Evolutionary conservation across 2,329 filamentous ascomycete genomes (phyloP).

Genomic region (Albophoma yamanashiensis): DNA sequence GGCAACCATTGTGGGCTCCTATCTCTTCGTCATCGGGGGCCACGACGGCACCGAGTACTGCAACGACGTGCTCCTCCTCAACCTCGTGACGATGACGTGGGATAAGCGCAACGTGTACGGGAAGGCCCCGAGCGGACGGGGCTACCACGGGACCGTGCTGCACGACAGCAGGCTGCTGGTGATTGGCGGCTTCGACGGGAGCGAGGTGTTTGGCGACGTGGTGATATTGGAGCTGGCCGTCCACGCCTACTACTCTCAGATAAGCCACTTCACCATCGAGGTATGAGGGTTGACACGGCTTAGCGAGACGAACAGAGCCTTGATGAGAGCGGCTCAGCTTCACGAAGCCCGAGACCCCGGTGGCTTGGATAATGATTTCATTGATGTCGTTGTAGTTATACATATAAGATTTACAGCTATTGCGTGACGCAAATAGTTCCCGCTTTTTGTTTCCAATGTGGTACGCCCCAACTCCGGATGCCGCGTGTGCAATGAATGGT

Average conservation of each 20-base stretch:
- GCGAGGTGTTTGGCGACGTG: constrained; percentile 57
- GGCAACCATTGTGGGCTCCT: constrained; percentile 58
- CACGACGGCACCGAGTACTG: constrained; percentile 62
- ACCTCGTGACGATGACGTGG: constrained; percentile 66
- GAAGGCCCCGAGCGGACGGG: constrained; percentile 48
- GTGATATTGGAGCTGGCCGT: constrained; percentile 58
- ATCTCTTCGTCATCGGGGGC: constrained; percentile 59
- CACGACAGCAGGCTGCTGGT: constrained; percentile 55
- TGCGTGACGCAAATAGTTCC: neutral
- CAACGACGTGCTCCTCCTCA: constrained; percentile 57
- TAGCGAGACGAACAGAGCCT: neutral
- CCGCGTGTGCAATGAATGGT: neutral
- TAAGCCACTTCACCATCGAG: constrained; percentile 61
- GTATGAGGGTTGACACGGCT: constrained; percentile 27
- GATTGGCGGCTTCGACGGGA: constrained; percentile 58
- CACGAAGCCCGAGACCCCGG: neutral
- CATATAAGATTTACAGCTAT: neutral
- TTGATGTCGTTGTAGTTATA: neutral
- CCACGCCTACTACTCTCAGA: constrained; percentile 63
- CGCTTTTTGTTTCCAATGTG: neutral
- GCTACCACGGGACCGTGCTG: constrained; percentile 56
- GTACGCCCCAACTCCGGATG: neutral
- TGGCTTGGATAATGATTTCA: neutral
- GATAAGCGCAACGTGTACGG: constrained; percentile 57
- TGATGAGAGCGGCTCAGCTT: too few species aligned